Percentiles rank a stretch among this genome's conserved stretches.
phyloP scores from a whole-genome alignment of 2,329 filamentous ascomycete species.

The Cytospora chrysosperma region DNA sequence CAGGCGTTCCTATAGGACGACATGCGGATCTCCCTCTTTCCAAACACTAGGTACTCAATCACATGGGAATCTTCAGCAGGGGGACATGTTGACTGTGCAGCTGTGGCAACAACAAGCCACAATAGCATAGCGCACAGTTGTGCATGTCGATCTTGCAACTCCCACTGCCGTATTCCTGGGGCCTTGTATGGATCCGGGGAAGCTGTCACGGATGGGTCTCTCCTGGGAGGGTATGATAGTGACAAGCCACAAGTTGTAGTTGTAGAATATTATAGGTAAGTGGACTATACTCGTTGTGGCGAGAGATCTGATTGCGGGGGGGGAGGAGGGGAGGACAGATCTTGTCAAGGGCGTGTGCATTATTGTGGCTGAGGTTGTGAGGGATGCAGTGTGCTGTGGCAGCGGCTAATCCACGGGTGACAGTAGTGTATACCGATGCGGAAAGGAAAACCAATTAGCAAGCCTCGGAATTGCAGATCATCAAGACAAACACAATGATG shows the following conservation, averaged over 20 bases:
- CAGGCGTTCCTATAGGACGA: too few species aligned
- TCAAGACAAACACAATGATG: too few species aligned
- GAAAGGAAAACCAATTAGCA: not conserved
- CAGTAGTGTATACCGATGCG: not conserved
- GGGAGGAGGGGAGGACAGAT: too few species aligned
- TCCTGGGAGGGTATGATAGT: not conserved
- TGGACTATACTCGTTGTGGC: not conserved
- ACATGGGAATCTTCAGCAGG: not conserved
- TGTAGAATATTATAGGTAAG: too few species aligned
- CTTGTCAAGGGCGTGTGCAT: not conserved
- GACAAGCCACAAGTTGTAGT: not conserved
- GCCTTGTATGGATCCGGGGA: not conserved
- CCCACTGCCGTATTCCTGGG: not conserved
- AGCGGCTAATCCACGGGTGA: not conserved
- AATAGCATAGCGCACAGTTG: too few species aligned
- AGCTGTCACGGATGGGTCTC: not conserved
- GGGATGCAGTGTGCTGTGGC: not conserved
- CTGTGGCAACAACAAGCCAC: slow-evolving; percentile 9
- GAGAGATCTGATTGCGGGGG: not conserved
- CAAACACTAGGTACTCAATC: too few species aligned
- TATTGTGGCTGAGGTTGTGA: not conserved
- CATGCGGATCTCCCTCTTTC: not conserved
- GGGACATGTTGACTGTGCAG: not conserved
- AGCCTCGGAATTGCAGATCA: not conserved
- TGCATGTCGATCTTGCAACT: not conserved